Evolutionary conservation across 192 early-diverging fungal species (phyloP), one percentile per base, ranked within the genome.

Genomic region (Entomortierella parvispora): DNA sequence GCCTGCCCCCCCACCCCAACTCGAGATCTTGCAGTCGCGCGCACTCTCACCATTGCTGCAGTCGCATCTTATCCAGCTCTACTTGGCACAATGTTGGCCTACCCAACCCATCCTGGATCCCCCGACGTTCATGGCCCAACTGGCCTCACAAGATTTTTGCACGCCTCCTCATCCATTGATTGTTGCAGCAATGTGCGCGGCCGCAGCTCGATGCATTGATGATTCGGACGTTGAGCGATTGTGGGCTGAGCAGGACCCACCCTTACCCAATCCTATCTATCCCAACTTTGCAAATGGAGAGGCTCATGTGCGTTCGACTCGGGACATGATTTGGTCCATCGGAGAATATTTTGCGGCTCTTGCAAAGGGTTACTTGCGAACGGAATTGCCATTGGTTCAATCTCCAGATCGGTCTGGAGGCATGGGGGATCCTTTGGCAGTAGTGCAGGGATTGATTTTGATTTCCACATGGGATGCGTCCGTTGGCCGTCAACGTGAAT

Each of bases 291-390:
- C 74, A 12, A 77, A 77, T 14, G 74, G 74, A 34, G 74, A 77
- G 34, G 22, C 74, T 17, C 54, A 62, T 40, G 74, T 77, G 3
- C 74, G 74, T 14, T 58, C 65, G 5, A 64, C 74, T 22, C 51
- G 74, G 14, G 74, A 68, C 32, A 77, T 77, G 60, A 77, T 77
- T n/a, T 77, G 74, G 65, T 77, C 74, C 1, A 77, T 77, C 14
- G 74, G 74, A 20, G 74, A 77, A 23, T 77, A 77, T 25, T 77
- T 77, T 64, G 74, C 60, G 26, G 65, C 66, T 0, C 58, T 77
- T 4, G 74, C 74, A 17, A 77, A 77, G 43, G 74, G 37, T 8
- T 77, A 77, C 40, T 61, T 77, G 33, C 52, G 74, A 53, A 68
- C 74, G 28, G 65, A 77, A 32, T 43, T 77, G 33, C 74, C 74